These are phyloP conservation scores for Alternaria ethzedia DNA, from an alignment of 2,329 filamentous ascomycete species.

Conservation along the genomic window DNA sequence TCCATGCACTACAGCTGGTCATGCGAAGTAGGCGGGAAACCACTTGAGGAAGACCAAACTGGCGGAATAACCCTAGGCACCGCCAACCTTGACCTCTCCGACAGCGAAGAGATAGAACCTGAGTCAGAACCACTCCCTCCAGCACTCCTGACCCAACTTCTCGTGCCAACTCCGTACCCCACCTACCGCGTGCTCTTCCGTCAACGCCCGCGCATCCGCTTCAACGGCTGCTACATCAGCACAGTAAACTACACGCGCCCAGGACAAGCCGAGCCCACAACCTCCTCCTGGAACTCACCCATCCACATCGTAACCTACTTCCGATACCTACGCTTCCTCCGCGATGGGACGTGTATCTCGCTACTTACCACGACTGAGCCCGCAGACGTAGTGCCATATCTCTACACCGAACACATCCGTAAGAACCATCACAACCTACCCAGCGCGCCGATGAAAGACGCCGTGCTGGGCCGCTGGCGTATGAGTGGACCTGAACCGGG, in stretches of 20 bases:
- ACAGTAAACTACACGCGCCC: slow-evolving; percentile 94
- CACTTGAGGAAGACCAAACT: slow-evolving; percentile 46
- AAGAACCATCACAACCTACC: slow-evolving; percentile 51
- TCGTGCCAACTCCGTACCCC: slow-evolving; percentile 47
- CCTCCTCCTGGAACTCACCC: slow-evolving; percentile 76
- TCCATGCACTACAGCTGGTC: slow-evolving; percentile 84
- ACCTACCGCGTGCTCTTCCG: slow-evolving; percentile 74
- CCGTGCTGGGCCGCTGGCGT: slow-evolving; percentile 70
- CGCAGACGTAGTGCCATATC: slow-evolving; percentile 81
- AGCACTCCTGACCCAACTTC: slow-evolving; percentile 36
- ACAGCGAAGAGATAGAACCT: slow-evolving; percentile 20
- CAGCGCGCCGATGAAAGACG: slow-evolving; percentile 69
- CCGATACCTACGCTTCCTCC: slow-evolving; percentile 93
- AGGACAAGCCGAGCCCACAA: slow-evolving; percentile 74
- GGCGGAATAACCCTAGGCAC: slow-evolving; percentile 39
- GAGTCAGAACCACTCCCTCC: slow-evolving; percentile 8
- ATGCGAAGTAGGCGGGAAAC: slow-evolving; percentile 62
- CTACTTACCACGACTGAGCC: slow-evolving; percentile 84
- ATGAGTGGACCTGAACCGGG: slow-evolving; percentile 59
- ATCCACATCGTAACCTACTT: slow-evolving; percentile 98
- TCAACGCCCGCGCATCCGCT: slow-evolving; percentile 82
- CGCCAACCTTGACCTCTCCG: slow-evolving; percentile 14
- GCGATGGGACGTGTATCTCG: slow-evolving; percentile 82
- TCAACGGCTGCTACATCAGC: slow-evolving; percentile 94
- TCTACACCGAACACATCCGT: slow-evolving; percentile 73